Base-by-base conservation (phyloP, 805 yeast genomes). In the Wickerhamomyces subpelliculosus region DNA sequence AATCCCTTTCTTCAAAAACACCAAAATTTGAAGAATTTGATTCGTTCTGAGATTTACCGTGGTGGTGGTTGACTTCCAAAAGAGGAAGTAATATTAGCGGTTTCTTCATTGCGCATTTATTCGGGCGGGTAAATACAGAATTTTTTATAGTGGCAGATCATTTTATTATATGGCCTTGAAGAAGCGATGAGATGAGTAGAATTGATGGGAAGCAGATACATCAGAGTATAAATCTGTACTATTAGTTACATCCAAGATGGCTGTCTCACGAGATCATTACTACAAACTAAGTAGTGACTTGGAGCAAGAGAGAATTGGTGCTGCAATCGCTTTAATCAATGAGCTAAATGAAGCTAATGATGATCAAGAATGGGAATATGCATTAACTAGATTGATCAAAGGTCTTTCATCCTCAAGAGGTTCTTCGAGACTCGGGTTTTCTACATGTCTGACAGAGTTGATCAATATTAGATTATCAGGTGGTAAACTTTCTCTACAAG, bases 381-480 rank as follows among this genome's bases (percentile, higher is more conserved):
- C 95, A 0, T 60, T 85, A 38, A 75, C 75, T 44, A 72, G 97
- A 53, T 67, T 90, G 44, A 72, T 86, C 46, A 80, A 78, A 45
- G 97, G 97, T 36, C 64, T 90, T 24, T 68, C 87, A 5, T 83
- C 96, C 6, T 73, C 88, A 13, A 74, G 93, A 51, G 94, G 84
- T 19, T 72, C 87, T 34, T 93, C 96, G 1, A 68, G 97, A 40
- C 61, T 85, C 22, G 97, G 97, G 5, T 90, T 82, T 53, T 84
- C 96, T 3, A 75, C 86, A 71, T 90, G 96, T 32, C 62, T 90
- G 32, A 76, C 89, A 0, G 97, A 90, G 57, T 61, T 82, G 1
- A 36, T 68, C 48, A 57, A 61, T 62, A 26, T 64, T 55, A 48
- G 65, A 25, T 37, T 58, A 17, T 44, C 54, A 33, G 70, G 38